phyloP scores from a whole-genome alignment of 2,329 filamentous ascomycete species.

The Fusarium poae region DNA sequence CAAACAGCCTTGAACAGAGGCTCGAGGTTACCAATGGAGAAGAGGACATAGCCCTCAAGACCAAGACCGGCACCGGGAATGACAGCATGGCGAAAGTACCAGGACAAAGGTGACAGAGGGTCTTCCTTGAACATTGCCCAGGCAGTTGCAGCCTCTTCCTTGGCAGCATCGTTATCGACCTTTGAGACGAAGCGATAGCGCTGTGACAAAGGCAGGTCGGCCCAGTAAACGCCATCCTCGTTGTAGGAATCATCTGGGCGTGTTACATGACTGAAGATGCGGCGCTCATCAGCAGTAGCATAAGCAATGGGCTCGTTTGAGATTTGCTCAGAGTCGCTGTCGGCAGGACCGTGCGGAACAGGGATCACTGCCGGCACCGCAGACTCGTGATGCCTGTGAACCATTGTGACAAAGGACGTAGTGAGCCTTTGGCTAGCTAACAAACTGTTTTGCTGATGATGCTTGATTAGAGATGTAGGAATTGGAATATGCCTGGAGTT shows the following conservation, averaged over 20 bases:
- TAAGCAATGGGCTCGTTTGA: slow-evolving; percentile 60
- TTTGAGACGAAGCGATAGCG: slow-evolving; percentile 80
- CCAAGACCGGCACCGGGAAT: slow-evolving; percentile 92
- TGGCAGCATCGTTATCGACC: slow-evolving; percentile 78
- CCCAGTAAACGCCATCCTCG: slow-evolving; percentile 89
- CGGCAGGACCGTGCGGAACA: slow-evolving; percentile 64
- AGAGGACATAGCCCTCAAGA: slow-evolving; percentile 94
- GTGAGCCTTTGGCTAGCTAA: slow-evolving; percentile 8
- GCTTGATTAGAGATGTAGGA: slow-evolving; percentile 5
- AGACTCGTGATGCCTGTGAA: slow-evolving; percentile 51
- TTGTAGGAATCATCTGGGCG: slow-evolving; percentile 92
- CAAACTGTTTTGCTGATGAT: not conserved
- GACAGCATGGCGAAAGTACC: slow-evolving; percentile 91
- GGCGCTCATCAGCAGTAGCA: slow-evolving; percentile 64
- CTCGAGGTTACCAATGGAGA: slow-evolving; percentile 94
- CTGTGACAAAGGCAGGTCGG: slow-evolving; percentile 79
- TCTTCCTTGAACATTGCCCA: slow-evolving; percentile 88
- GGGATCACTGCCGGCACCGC: slow-evolving; percentile 64
- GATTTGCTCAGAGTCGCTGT: slow-evolving; percentile 59
- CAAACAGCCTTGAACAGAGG: slow-evolving; percentile 84
- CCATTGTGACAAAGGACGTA: slow-evolving; percentile 37
- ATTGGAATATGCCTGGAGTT: not conserved
- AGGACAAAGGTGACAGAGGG: slow-evolving; percentile 83
- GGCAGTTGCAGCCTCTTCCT: slow-evolving; percentile 74
- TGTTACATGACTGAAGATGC: slow-evolving; percentile 82